These are phyloP conservation scores for Chionographis japonica DNA, from an alignment of 106 monocot species.

Conservation along the genomic window DNA sequence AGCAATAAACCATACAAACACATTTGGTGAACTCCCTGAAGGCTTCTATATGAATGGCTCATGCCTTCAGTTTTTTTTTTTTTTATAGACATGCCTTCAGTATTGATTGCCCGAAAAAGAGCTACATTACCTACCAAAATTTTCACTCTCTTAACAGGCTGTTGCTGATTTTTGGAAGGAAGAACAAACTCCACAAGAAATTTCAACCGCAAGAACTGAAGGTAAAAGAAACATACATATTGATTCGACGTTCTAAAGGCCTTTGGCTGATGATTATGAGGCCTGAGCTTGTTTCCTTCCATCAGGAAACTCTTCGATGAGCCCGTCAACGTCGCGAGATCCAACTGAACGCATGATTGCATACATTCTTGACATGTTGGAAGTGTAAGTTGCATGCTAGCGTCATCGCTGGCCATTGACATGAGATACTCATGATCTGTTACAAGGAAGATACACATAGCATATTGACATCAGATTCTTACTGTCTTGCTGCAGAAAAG, in stretches of 20 bases:
- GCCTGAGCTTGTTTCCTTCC: background rate
- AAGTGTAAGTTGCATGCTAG: constrained; percentile 30
- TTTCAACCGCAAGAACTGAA: background rate
- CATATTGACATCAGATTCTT: background rate
- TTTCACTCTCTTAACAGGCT: no score
- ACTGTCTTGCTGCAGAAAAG: constrained; percentile 29
- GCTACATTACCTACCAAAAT: no score
- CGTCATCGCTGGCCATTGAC: background rate
- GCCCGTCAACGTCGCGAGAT: background rate
- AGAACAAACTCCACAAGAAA: background rate
- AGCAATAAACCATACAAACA: no score
- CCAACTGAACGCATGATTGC: constrained; percentile 17
- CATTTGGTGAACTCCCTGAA: no score
- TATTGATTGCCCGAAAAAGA: no score
- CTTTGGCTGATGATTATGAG: background rate
- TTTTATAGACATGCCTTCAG: no score
- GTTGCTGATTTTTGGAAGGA: no score
- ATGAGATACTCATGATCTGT: background rate
- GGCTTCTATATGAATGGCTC: no score
- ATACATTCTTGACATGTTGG: constrained; percentile 39
- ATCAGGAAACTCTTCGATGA: constrained; percentile 18
- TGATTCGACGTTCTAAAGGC: background rate
- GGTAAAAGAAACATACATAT: background rate
- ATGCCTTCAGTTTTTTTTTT: no score
- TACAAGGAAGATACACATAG: background rate